Evolutionary conservation across 2,329 filamentous ascomycete species (phyloP).

Genomic region (Fusarium sulawesiense): DNA sequence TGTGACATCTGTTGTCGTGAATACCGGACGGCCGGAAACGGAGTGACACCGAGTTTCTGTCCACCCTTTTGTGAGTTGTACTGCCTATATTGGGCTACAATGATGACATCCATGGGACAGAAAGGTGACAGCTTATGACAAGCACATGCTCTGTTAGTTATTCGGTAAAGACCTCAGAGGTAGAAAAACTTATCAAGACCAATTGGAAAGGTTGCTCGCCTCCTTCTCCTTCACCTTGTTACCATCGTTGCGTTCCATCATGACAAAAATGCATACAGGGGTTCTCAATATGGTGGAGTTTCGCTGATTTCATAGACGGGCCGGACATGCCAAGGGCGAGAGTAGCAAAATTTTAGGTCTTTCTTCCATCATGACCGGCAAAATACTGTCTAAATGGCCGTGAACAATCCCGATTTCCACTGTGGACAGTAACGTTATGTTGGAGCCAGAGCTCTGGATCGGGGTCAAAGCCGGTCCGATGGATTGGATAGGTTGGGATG

Average conservation of each 20-base stretch:
- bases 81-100: neutral
- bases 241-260: constrained; percentile 15
- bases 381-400: neutral
- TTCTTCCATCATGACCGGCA: neutral
- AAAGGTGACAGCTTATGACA: neutral
- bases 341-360: neutral
- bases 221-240: constrained; percentile 18
- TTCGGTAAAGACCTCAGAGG: neutral
- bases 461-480: constrained; percentile 34
- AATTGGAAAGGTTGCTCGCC: constrained; percentile 15
- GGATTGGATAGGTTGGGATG: constrained; percentile 10
- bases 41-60: constrained; percentile 38
- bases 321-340: constrained; percentile 24
- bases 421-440: constrained; percentile 7
- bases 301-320: constrained; percentile 24
- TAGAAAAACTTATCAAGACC: neutral
- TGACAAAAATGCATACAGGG: constrained; percentile 28
- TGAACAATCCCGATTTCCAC: constrained; percentile 17
- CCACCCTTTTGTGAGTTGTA: neutral
- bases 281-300: constrained; percentile 26
- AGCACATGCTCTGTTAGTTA: neutral
- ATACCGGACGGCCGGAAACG: constrained; percentile 41
- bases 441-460: constrained; percentile 32
- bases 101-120: neutral
- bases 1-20: constrained; percentile 7